Conservation (phyloP, 305 asterid genomes). For the Fraxinus platypoda region DNA sequence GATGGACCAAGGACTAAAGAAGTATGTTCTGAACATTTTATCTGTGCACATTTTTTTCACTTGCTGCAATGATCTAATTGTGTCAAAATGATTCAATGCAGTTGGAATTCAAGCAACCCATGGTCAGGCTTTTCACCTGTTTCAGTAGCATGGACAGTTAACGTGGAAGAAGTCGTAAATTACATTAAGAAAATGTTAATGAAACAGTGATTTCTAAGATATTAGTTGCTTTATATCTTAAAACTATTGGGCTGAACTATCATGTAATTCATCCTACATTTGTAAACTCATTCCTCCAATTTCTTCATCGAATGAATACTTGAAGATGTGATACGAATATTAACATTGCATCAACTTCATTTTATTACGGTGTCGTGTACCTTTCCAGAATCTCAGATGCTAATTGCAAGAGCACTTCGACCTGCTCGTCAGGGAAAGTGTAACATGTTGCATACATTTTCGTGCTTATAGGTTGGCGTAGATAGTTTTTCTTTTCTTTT, state of each 20-base stretch:
- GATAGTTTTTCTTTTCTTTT: too few relatives aligned
- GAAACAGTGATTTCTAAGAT: conserved; percentile 46
- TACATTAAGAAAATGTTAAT: conserved; percentile 49
- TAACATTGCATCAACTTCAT: not conserved
- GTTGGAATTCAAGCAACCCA: conserved; percentile 85
- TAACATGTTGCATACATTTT: not conserved
- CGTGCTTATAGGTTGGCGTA: not conserved
- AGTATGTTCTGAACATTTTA: conserved; percentile 32
- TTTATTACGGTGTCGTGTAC: not conserved
- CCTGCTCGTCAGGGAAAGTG: not conserved
- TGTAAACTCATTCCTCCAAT: not conserved
- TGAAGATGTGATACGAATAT: not conserved
- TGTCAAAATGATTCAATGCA: conserved; percentile 37
- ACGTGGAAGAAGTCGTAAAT: conserved; percentile 60
- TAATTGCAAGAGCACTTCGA: not conserved
- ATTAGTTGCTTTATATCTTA: not conserved
- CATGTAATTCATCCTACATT: not conserved
- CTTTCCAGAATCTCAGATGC: not conserved
- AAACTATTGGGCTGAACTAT: not conserved
- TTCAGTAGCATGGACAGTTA: conserved; percentile 88
- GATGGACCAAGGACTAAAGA: conserved; percentile 85
- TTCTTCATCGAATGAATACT: not conserved
- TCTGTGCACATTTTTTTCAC: too few relatives aligned
- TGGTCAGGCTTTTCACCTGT: conserved; percentile 78
- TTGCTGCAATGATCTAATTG: not conserved